Percentiles rank a stretch among this genome's conserved stretches.
Evolutionary conservation across 2,329 filamentous ascomycete genomes (phyloP).

Genomic region (Penicillium sp.): DNA sequence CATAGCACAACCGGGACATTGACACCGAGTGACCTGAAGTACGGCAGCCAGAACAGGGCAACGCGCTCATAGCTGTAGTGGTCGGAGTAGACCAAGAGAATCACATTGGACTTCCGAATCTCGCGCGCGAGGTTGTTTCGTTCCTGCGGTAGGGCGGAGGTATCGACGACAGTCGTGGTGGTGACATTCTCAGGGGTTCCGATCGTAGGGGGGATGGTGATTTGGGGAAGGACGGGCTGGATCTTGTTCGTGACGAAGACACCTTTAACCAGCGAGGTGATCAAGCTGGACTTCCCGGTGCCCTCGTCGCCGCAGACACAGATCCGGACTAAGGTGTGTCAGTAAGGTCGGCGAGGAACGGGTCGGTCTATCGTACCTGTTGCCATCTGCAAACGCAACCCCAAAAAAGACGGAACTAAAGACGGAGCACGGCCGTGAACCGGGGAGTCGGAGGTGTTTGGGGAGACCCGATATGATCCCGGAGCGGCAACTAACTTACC

Average conservation of each 20-base stretch:
- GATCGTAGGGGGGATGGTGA: slow-evolving; percentile 89
- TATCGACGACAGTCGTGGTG: slow-evolving; percentile 90
- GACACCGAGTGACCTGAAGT: slow-evolving; percentile 95
- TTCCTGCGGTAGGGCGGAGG: slow-evolving; percentile 90
- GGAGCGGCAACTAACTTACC: not conserved
- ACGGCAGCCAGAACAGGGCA: slow-evolving; percentile 96
- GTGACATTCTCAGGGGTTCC: slow-evolving; percentile 95
- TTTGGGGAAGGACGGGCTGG: slow-evolving; percentile 87
- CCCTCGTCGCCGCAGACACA: slow-evolving; percentile 96
- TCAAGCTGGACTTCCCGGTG: slow-evolving; percentile 89
- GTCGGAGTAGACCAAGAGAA: slow-evolving; percentile 93
- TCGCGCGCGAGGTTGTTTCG: slow-evolving; percentile 86
- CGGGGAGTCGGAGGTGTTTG: not conserved
- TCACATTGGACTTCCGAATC: slow-evolving; percentile 95
- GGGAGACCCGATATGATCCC: not conserved
- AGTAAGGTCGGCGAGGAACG: not conserved
- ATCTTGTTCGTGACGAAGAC: slow-evolving; percentile 96
- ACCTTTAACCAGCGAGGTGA: slow-evolving; percentile 94
- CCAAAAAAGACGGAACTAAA: not conserved
- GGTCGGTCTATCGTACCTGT: slow-evolving; percentile 3
- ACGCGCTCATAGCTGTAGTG: slow-evolving; percentile 99
- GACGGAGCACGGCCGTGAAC: slow-evolving; percentile 3
- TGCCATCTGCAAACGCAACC: slow-evolving; percentile 7
- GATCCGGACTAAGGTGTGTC: slow-evolving; percentile 66
- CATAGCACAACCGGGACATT: slow-evolving; percentile 97